These are phyloP conservation scores for Auxenochlorella pyrenoidosa DNA, from an alignment of 139 green algal species.

Conservation along the genomic window DNA sequence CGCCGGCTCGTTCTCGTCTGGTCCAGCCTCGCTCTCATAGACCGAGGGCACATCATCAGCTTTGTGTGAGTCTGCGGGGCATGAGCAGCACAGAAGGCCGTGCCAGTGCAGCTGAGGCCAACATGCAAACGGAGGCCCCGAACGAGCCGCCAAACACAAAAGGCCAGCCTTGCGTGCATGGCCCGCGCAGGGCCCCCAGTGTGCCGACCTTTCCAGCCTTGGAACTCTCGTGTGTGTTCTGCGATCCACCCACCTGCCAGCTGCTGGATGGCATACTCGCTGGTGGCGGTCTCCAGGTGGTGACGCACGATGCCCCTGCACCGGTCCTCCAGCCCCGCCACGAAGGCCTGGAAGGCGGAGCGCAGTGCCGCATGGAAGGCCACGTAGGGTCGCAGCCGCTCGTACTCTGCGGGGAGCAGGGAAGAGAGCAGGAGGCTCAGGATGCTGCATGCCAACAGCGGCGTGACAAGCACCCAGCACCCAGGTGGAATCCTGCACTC, in stretches of 20 bases:
- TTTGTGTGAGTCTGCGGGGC: neutral
- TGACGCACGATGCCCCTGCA: slow-evolving; percentile 73
- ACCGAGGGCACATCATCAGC: slow-evolving; percentile 9
- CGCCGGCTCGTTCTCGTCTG: slow-evolving; percentile 13
- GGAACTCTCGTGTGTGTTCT: neutral
- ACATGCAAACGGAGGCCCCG: too few relatives aligned
- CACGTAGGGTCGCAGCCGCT: slow-evolving; percentile 75
- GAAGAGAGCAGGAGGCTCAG: neutral
- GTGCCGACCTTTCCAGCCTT: neutral
- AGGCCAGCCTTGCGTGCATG: too few relatives aligned
- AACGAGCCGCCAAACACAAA: neutral
- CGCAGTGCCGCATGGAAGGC: slow-evolving; percentile 83
- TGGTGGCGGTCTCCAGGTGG: slow-evolving; percentile 83
- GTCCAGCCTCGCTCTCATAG: slow-evolving; percentile 13
- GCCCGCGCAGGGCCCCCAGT: too few relatives aligned
- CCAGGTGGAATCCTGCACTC: too few relatives aligned
- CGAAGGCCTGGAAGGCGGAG: slow-evolving; percentile 74
- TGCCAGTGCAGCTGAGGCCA: neutral
- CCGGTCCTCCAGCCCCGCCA: slow-evolving; percentile 70
- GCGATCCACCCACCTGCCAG: slow-evolving; percentile 9
- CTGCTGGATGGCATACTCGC: slow-evolving; percentile 46
- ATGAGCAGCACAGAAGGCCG: neutral
- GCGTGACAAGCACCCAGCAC: too few relatives aligned
- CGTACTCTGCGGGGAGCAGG: slow-evolving; percentile 48
- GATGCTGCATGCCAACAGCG: too few relatives aligned